phyloP scores from a whole-genome alignment of 495 filamentous ascomycete species.

The Neurospora pannonica region DNA sequence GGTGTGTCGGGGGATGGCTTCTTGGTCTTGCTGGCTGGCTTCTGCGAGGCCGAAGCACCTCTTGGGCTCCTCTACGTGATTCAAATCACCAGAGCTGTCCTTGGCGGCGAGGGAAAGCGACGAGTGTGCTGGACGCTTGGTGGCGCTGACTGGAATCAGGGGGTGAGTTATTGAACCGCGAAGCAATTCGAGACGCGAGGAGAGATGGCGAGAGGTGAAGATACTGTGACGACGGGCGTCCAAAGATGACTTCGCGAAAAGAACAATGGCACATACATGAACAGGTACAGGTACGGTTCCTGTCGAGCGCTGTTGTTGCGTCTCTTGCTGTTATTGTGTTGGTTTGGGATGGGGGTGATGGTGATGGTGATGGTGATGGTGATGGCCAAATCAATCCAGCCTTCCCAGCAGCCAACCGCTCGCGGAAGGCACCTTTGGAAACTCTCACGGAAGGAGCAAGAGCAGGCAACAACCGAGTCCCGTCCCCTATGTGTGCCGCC shows the following conservation, averaged over 20 bases:
- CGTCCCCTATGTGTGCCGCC: too few relatives aligned
- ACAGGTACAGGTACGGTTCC: background rate
- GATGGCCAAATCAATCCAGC: background rate
- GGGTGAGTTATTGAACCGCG: background rate
- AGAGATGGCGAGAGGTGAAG: background rate
- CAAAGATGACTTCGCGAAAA: background rate
- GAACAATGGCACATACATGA: background rate
- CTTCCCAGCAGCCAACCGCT: background rate
- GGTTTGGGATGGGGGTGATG: background rate
- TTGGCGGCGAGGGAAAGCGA: background rate
- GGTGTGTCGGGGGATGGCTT: background rate
- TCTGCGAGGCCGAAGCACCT: background rate
- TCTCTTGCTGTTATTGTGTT: background rate
- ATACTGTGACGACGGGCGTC: background rate
- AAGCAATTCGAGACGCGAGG: background rate
- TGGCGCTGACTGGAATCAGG: background rate
- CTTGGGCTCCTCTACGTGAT: background rate
- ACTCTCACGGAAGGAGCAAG: background rate
- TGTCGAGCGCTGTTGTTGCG: background rate
- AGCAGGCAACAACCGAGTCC: background rate
- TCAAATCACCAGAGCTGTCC: background rate
- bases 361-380: background rate
- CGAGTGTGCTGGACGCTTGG: background rate
- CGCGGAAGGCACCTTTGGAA: background rate
- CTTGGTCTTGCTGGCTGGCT: background rate